Conservation (phyloP, 1,139 yeast genomes). For the Lodderomyces parapsilosis region DNA sequence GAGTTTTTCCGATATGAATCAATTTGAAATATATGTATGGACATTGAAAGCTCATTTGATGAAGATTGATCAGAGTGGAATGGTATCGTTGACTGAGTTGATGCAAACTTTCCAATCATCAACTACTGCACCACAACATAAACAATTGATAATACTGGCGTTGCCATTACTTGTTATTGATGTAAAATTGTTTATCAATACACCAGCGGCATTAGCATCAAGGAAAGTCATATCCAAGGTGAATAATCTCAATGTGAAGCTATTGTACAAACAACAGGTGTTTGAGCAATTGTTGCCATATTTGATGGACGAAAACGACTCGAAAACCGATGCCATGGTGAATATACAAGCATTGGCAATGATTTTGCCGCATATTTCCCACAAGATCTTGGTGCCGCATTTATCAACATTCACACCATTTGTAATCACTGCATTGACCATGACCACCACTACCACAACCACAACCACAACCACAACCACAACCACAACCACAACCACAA, state of each 20-base stretch:
- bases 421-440: slow-evolving; percentile 57
- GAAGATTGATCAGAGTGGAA: slow-evolving; percentile 51
- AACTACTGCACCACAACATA: slow-evolving; percentile 14
- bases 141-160: slow-evolving; percentile 42
- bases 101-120: slow-evolving; percentile 40
- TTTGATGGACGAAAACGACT: slow-evolving; percentile 34
- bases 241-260: slow-evolving; percentile 56
- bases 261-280: slow-evolving; percentile 75
- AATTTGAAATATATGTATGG: slow-evolving; percentile 65
- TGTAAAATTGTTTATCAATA: slow-evolving; percentile 55
- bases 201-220: slow-evolving; percentile 5
- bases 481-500: too few relatives aligned
- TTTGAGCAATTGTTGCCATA: slow-evolving; percentile 57
- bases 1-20: slow-evolving; percentile 3
- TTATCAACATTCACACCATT: slow-evolving; percentile 66
- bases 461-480: too few relatives aligned
- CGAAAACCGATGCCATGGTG: slow-evolving; percentile 13
- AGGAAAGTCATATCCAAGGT: slow-evolving; percentile 45
- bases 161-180: slow-evolving; percentile 69
- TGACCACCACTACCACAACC: not conserved
- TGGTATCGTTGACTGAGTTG: slow-evolving; percentile 36
- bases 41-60: slow-evolving; percentile 66
- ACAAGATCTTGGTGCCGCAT: slow-evolving; percentile 29
- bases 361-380: slow-evolving; percentile 55
- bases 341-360: slow-evolving; percentile 62